phyloP scores from a whole-genome alignment of 1,284 basidiomycete species.

The Ustilago bromivora region DNA sequence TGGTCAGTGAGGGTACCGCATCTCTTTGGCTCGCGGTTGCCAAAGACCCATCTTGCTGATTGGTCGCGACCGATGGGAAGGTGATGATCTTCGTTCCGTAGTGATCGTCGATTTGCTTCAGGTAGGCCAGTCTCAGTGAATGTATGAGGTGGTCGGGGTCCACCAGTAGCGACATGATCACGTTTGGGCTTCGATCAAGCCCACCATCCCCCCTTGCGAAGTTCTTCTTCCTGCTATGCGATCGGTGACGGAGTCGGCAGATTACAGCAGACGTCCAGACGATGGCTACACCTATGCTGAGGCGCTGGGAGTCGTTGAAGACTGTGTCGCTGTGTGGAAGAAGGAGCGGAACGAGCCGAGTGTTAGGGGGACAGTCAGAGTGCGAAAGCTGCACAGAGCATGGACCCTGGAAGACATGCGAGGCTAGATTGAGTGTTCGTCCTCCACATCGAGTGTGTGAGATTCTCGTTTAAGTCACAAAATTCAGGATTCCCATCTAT shows the following conservation, averaged over 20 bases:
- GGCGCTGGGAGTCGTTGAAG: not conserved
- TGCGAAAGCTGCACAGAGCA: conserved; percentile 18
- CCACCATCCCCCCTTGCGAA: not conserved
- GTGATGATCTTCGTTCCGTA: conserved; percentile 59
- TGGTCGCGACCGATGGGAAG: conserved; percentile 33
- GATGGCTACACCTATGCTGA: not conserved
- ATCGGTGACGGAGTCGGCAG: too few species aligned
- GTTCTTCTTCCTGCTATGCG: not conserved
- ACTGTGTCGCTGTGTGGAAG: not conserved
- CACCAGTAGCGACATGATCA: conserved; percentile 49
- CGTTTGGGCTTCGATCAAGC: not conserved
- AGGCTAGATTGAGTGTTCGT: not conserved
- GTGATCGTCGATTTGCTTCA: conserved; percentile 61
- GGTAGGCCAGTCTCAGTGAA: conserved; percentile 59
- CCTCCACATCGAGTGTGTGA: conserved; percentile 11
- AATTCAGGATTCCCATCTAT: not conserved
- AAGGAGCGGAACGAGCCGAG: not conserved
- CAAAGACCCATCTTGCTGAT: conserved; percentile 1
- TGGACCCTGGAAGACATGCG: conserved; percentile 39
- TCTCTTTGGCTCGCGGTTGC: conserved; percentile 3
- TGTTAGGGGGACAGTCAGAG: not conserved
- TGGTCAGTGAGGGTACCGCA: conserved; percentile 6
- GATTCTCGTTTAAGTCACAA: not conserved
- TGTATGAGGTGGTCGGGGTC: conserved; percentile 59
- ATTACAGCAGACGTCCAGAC: not conserved